Evolutionary conservation across 768 basidiomycete species (phyloP), one percentile per base, ranked within the genome.

Genomic region (Leccinum fibrillosum): DNA sequence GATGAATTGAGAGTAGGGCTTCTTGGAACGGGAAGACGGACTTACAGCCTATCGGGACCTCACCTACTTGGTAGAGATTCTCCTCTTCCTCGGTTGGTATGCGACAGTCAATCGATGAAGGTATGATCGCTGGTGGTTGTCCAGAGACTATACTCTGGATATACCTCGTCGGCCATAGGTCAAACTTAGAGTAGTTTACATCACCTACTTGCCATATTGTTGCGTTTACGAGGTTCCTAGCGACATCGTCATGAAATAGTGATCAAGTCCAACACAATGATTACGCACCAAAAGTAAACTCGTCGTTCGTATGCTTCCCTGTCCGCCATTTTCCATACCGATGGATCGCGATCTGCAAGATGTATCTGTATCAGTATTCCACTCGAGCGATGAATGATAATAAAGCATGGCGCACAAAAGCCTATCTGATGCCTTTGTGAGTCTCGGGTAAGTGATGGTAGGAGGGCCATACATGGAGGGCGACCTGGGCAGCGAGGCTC

Each of bases 301-400:
- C 83, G 77, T 56, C 82, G 75, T 26, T 81, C 79, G 59, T 84
- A 83, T 7, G 77, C 79, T 48, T 82, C 81, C 53, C 75, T 78
- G 12, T 76, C 80, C 48, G 73, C 54, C 49, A 85, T 75, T 39
- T 77, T 74, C 82, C 82, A 84, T 62, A 76, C 69, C 10, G 77
- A 76, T 15, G 82, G 80, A 67, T 82, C 80, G 47, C 80, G 70
- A 64, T 82, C 80, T 80, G 44, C 13, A 21, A 3, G 21, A n/a
- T 26, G 28, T 34, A 21, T 67, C 21, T 21, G 21, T 21, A 21
- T 21, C 21, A 67, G 56, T 49, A 26, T 55, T 25, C 23, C 23
- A 10, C 53, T 10, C 45, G 44, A 12, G 21, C 12, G 25, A 34
- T 26, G 34, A 12, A 51, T 15, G 6, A 45, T 53, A 8, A 39